Conservation (phyloP, 2,329 filamentous ascomycete species). For the Trichoderma koningiopsis region DNA sequence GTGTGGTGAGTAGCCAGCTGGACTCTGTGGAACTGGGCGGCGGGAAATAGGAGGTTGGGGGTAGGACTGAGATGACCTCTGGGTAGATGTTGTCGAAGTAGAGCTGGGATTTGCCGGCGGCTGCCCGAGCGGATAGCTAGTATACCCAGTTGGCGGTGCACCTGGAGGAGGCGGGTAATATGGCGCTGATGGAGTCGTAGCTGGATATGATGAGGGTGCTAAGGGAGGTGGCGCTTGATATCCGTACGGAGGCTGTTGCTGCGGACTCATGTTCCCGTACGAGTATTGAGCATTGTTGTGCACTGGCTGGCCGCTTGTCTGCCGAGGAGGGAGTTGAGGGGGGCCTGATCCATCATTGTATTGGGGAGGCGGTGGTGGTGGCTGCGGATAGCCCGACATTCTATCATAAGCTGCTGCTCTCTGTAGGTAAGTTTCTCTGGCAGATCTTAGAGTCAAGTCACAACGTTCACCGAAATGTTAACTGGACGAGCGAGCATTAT, state of each 20-base stretch:
- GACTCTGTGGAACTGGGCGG: not conserved
- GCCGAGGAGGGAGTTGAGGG: not conserved
- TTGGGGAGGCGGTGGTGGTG: slow-evolving; percentile 19
- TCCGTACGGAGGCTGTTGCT: not conserved
- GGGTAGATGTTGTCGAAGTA: not conserved
- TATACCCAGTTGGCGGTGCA: not conserved
- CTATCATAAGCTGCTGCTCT: not conserved
- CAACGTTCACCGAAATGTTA: not conserved
- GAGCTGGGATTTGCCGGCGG: not conserved
- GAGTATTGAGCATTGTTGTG: slow-evolving; percentile 2
- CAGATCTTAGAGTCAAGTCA: not conserved
- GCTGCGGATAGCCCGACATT: slow-evolving; percentile 20
- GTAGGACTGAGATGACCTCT: not conserved
- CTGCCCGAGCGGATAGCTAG: not conserved
- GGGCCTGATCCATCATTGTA: slow-evolving; percentile 5
- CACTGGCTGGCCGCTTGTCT: not conserved
- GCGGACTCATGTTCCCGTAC: not conserved
- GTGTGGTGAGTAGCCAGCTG: not conserved
- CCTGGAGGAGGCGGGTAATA: slow-evolving; percentile 22
- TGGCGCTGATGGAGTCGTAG: not conserved
- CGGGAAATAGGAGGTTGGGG: slow-evolving; percentile 7
- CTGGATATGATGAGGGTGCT: not conserved
- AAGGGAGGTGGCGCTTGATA: not conserved
- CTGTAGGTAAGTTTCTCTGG: not conserved
- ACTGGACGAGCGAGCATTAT: too few relatives aligned